Conservation (phyloP, 2,329 filamentous ascomycete genomes). For the Davidsoniella neocaledoniae region DNA sequence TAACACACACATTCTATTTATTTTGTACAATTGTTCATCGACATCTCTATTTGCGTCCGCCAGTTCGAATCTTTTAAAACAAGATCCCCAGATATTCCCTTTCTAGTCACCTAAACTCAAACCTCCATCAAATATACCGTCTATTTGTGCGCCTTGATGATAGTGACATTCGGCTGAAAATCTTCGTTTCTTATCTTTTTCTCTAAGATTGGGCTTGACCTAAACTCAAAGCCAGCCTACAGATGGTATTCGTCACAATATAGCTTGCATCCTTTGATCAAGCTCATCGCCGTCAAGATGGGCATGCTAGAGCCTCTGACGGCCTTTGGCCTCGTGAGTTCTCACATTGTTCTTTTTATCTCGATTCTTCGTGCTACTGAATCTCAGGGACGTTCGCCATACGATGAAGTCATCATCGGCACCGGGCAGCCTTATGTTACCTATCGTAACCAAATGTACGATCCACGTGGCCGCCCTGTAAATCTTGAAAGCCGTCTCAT, state of each 20-base stretch:
- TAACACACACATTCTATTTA: too few relatives aligned
- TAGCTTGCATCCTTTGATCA: neutral
- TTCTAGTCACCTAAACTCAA: too few relatives aligned
- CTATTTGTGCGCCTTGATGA: too few relatives aligned
- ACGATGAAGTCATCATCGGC: constrained; percentile 38
- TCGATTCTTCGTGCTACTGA: neutral
- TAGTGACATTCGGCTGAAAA: too few relatives aligned
- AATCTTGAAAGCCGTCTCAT: constrained; percentile 37
- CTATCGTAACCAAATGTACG: constrained; percentile 32
- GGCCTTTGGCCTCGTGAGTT: constrained; percentile 36
- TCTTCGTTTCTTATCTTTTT: too few relatives aligned
- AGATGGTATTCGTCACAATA: neutral
- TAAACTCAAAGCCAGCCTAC: too few relatives aligned
- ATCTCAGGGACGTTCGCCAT: constrained; percentile 39
- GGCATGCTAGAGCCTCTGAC: constrained; percentile 38
- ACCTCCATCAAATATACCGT: too few relatives aligned
- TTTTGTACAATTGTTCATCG: too few relatives aligned
- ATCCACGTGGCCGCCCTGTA: constrained; percentile 37
- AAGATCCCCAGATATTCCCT: too few relatives aligned
- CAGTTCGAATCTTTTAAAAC: too few relatives aligned
- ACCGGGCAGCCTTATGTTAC: constrained; percentile 26
- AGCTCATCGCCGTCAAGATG: constrained; percentile 22
- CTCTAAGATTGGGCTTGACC: too few relatives aligned
- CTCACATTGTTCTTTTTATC: neutral
- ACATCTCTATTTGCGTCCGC: too few relatives aligned